Percentiles rank a stretch among this genome's conserved stretches.
phyloP scores from a whole-genome alignment of 2,329 filamentous ascomycete genomes.

The Camillea tinctor region DNA sequence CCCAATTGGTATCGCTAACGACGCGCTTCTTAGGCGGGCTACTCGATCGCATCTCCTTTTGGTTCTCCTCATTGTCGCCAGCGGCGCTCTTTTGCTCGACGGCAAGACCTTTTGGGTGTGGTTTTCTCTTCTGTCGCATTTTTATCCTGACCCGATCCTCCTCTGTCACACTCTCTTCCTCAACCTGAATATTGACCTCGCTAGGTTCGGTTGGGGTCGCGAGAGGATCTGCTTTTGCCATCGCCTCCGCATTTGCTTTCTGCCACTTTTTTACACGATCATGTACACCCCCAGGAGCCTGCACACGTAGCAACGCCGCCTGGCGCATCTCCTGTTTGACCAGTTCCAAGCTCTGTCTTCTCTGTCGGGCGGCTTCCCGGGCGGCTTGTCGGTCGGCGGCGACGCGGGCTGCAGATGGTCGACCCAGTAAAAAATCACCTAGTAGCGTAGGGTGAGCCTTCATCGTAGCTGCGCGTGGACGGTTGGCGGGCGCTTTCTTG shows the following conservation, averaged over 20 bases:
- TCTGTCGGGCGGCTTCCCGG: conserved; percentile 40
- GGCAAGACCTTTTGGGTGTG: conserved; percentile 31
- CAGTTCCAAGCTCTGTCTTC: conserved; percentile 58
- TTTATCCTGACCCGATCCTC: conserved; percentile 60
- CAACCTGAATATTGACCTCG: conserved; percentile 59
- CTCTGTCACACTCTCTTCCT: conserved; percentile 61
- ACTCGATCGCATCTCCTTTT: conserved; percentile 43
- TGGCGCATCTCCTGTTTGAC: conserved; percentile 61
- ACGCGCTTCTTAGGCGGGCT: conserved; percentile 84
- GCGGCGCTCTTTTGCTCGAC: conserved; percentile 30
- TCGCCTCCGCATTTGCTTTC: conserved; percentile 68
- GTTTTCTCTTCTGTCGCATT: conserved; percentile 45
- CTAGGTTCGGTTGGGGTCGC: conserved; percentile 57
- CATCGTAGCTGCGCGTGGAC: conserved; percentile 28
- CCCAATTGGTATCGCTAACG: conserved; percentile 91
- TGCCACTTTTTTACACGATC: conserved; percentile 86
- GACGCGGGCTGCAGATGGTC: conserved; percentile 48
- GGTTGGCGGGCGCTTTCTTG: conserved; percentile 21
- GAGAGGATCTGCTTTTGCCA: conserved; percentile 50
- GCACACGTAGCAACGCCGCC: conserved; percentile 57
- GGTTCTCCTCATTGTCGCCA: conserved; percentile 33
- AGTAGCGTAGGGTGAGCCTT: conserved; percentile 30
- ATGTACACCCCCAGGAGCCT: conserved; percentile 65
- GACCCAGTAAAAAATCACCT: conserved; percentile 32
- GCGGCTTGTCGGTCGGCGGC: conserved; percentile 42